Evolutionary conservation across 2,329 filamentous ascomycete genomes (phyloP), one percentile per base, ranked within the genome.

Genomic region (Davidsoniella virescens): DNA sequence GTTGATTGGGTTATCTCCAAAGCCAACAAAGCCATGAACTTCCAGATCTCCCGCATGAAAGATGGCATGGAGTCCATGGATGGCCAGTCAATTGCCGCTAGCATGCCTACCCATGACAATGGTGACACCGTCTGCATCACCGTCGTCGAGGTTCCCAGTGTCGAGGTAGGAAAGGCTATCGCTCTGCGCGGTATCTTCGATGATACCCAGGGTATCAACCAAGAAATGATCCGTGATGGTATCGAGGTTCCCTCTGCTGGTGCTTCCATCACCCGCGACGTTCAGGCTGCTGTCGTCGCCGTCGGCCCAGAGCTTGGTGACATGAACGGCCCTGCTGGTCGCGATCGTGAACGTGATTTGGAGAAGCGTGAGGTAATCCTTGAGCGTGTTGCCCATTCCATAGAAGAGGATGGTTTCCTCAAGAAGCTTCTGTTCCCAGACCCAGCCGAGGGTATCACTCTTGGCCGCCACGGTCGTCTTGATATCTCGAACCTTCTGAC

Each of bases 221-320:
- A 83, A 0, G 92, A 98, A 68, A 96, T 98, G 88, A 94, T 90
- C 60, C 82, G 90, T 55, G 92, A 98, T 57, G 92, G 92, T 8
- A 76, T 98, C 1, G 75, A 84, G n/a, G 74, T 93, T 2, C 67
- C 74, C 1, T 58, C 81, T 0, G 79, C 79, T 1, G 84, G 84
- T n/a, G 82, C 81, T 52, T 93, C 90, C 0, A 82, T 96, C 8
- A 63, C 90, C 12, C 80, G 84, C 37, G 88, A 95, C 61, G 93
- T 94, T 83, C 78, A 84, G 59, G 80, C 80, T 52, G 87, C 88
- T 1, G 76, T 95, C 4, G 67, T 78, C 1, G 81, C 85, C 45
- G 83, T 80, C 38, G 86, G 80, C 46, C 79, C 82, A 1, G 86
- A 95, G 57, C 70, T 94, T 40, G 87, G 84, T 18, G 81, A 88